Conservation (phyloP, 169 alveolate genomes). For the Besnoitia besnoiti region DNA sequence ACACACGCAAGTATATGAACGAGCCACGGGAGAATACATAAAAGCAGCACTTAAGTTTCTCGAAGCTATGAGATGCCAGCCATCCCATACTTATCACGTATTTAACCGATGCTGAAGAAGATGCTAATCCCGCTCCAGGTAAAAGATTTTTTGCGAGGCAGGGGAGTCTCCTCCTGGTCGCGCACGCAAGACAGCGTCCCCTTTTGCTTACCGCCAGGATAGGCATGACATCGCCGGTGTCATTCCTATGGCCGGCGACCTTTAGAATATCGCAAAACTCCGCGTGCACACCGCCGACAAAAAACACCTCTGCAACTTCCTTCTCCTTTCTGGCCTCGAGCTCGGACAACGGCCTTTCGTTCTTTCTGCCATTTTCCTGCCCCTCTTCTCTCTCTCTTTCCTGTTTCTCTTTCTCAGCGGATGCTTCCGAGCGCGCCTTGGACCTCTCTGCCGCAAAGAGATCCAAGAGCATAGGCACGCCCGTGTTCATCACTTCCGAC, state of each 20-base stretch:
- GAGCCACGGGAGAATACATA: neutral
- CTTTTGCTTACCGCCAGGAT: slow-evolving; percentile 27
- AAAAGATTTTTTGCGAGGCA: no score
- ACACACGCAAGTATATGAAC: neutral
- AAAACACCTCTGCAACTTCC: slow-evolving; percentile 62
- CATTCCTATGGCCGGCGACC: neutral
- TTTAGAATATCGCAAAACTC: slow-evolving; percentile 36
- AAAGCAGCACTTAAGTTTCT: neutral
- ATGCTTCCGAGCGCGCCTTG: slow-evolving; percentile 47
- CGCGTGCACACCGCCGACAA: slow-evolving; percentile 52
- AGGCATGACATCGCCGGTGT: slow-evolving; percentile 22
- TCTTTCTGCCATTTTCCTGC: neutral
- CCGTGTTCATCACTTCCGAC: slow-evolving; percentile 1
- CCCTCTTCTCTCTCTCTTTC: neutral
- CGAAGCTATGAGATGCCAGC: neutral
- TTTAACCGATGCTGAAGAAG: no score
- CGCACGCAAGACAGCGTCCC: no score
- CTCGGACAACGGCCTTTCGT: neutral
- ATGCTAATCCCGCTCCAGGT: no score
- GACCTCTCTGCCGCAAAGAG: neutral
- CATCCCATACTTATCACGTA: neutral
- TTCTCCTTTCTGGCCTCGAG: slow-evolving; percentile 39
- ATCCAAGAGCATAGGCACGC: slow-evolving; percentile 22
- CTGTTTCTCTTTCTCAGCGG: neutral
- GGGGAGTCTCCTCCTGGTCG: no score